These are phyloP conservation scores for Sordariomycetes sp. DNA, from an alignment of 2,329 filamentous ascomycete species.

Conservation along the genomic window DNA sequence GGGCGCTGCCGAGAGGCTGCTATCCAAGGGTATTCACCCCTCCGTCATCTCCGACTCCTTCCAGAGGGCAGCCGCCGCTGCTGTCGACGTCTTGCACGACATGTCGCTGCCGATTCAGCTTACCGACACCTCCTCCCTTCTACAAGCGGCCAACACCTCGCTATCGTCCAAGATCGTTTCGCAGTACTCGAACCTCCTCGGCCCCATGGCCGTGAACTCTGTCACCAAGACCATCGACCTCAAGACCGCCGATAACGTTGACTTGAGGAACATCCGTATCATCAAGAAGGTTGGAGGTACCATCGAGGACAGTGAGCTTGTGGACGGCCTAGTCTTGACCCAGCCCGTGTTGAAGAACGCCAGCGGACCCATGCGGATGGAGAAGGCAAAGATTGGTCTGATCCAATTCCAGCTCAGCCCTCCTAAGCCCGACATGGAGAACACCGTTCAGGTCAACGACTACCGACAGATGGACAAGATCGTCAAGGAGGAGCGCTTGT, in stretches of 20 bases:
- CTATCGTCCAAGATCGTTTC: constrained; percentile 98
- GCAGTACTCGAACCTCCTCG: constrained; percentile 88
- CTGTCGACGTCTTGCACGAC: constrained; percentile 82
- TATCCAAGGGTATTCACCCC: constrained; percentile 91
- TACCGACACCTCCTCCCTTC: constrained; percentile 76
- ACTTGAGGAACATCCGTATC: constrained; percentile 91
- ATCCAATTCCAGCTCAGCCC: constrained; percentile 99
- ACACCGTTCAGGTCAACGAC: constrained; percentile 98
- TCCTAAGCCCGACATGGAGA: constrained; percentile 99
- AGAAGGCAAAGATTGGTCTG: constrained; percentile 93
- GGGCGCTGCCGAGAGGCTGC: constrained; percentile 82
- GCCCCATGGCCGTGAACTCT: constrained; percentile 96
- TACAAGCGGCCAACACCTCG: constrained; percentile 94
- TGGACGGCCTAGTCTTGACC: constrained; percentile 87
- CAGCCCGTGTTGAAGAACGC: constrained; percentile 91
- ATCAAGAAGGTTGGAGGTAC: constrained; percentile 97
- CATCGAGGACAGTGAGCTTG: constrained; percentile 96
- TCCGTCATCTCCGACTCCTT: constrained; percentile 97
- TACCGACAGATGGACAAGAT: constrained; percentile 99
- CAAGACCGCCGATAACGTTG: constrained; percentile 92
- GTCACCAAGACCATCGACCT: constrained; percentile 93
- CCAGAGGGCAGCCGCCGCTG: constrained; percentile 83
- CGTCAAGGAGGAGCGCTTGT: constrained; percentile 95
- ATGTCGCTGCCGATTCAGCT: constrained; percentile 94
- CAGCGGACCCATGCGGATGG: constrained; percentile 82